phyloP scores from a whole-genome alignment of 2,329 filamentous ascomycete species.

The Microsporum audouinii region DNA sequence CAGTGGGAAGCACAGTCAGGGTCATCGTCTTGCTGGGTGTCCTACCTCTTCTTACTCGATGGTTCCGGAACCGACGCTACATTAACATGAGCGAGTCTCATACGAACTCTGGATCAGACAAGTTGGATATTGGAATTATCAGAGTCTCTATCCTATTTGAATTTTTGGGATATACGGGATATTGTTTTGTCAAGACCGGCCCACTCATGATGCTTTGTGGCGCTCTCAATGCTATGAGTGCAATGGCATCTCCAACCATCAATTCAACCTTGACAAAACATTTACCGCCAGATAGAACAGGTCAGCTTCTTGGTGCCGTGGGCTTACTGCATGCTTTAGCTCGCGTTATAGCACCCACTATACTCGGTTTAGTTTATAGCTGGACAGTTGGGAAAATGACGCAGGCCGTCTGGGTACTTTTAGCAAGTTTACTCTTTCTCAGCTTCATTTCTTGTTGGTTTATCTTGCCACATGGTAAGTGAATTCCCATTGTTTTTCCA shows the following conservation, averaged over 20 bases:
- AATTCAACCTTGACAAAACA: conserved; percentile 84
- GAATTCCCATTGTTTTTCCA: neutral
- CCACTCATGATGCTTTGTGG: conserved; percentile 60
- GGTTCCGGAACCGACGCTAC: conserved; percentile 47
- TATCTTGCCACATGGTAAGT: conserved; percentile 63
- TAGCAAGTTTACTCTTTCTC: conserved; percentile 54
- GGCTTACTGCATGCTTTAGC: conserved; percentile 76
- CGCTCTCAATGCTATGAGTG: conserved; percentile 63
- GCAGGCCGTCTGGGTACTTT: conserved; percentile 70
- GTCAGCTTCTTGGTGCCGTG: conserved; percentile 76
- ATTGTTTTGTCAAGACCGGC: conserved; percentile 52
- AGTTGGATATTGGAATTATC: conserved; percentile 65
- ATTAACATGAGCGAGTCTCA: conserved; percentile 20
- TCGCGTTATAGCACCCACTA: conserved; percentile 63
- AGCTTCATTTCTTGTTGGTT: conserved; percentile 58
- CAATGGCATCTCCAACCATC: conserved; percentile 72
- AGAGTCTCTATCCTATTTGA: conserved; percentile 66
- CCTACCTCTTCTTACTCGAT: conserved; percentile 64
- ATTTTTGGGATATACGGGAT: conserved; percentile 62
- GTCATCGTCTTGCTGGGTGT: conserved; percentile 64
- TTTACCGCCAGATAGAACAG: conserved; percentile 68
- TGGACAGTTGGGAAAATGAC: conserved; percentile 65
- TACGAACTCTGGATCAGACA: conserved; percentile 58
- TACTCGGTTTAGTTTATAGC: conserved; percentile 81
- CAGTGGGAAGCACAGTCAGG: conserved; percentile 63